Conservation (phyloP, 805 yeast genomes). For the Metschnikowia kofuensis region DNA sequence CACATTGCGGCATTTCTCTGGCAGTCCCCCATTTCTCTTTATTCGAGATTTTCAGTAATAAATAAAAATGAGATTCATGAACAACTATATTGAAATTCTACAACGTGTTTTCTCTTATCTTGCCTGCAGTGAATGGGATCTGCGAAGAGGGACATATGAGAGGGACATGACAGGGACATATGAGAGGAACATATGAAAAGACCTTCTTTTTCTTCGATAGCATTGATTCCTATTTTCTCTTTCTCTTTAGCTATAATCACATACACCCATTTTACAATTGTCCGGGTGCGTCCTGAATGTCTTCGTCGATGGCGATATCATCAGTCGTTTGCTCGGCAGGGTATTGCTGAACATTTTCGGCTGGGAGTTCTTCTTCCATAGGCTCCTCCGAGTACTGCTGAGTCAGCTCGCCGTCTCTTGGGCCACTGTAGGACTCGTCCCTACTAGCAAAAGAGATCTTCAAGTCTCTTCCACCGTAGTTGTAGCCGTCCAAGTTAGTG, state of each 20-base stretch:
- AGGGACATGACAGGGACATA: too few species aligned
- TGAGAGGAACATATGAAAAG: too few species aligned
- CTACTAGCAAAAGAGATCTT: slow-evolving; percentile 61
- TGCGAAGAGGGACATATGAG: too few species aligned
- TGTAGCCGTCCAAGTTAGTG: slow-evolving; percentile 70
- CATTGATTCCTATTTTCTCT: not conserved
- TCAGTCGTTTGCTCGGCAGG: slow-evolving; percentile 1
- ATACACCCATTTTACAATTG: not conserved
- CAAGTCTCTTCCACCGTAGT: slow-evolving; percentile 79
- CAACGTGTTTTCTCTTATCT: too few species aligned
- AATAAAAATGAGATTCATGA: too few species aligned
- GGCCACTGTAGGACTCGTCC: slow-evolving; percentile 2
- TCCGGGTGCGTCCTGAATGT: slow-evolving; percentile 5
- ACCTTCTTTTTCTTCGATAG: too few species aligned
- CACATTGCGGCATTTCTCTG: too few species aligned
- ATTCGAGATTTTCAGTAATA: too few species aligned
- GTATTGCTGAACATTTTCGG: not conserved
- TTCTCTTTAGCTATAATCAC: not conserved
- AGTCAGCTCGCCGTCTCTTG: slow-evolving; percentile 6
- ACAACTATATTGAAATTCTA: too few species aligned
- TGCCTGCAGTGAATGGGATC: too few species aligned
- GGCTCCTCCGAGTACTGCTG: not conserved
- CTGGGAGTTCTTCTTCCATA: not conserved
- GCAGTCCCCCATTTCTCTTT: too few species aligned
- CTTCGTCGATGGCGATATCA: slow-evolving; percentile 7